Evolutionary conservation across 495 filamentous ascomycete species (phyloP), one percentile per base, ranked within the genome.

Genomic region (Tuber calosporum): DNA sequence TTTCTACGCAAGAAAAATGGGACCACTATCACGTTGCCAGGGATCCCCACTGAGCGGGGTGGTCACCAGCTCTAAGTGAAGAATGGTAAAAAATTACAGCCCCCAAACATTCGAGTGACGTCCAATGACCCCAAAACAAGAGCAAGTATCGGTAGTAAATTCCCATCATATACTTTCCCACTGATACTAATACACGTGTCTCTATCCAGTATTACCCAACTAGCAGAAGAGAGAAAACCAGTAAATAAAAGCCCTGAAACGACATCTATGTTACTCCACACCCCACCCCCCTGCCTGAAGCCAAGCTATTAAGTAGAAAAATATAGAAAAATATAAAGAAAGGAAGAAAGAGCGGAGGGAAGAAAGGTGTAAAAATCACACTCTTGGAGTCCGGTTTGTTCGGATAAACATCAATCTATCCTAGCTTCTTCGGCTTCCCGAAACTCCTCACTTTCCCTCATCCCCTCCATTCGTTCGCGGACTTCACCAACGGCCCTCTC

Each of bases 401-500:
- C 53, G 53, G 26, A 30, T 26, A 13, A 4, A 62, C 15, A 30
- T 62, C 53, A 78, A 77, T 78, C 76, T 13, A 78, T 68, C 41
- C 71, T 77, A 26, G 76, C 62, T 37, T 79, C 77, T 38, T 74
- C 73, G 11, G 40, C 67, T 40, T 69, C 40, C 19, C 40, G 37
- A 42, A 69, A 38, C 67, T 39, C 37, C 34, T 42, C 37, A 34
- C 9, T 42, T 26, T 70, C 71, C 34, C 36, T 41, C 43, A 36
- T 72, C 68, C 68, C 68, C 43, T 69, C 79, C 19, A 80, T 69
- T 41, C 79, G 62, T 48, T 80, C 79, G 69, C 72, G 76, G 66
- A 75, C 79, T 62, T 80, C 79, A 30, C 58, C 71, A 70, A 80
- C 79, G 70, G 77, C 79, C n/a, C 66, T 80, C 34, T 79, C 75